Percentiles rank a stretch among this genome's conserved stretches.
phyloP scores from a whole-genome alignment of 768 basidiomycete genomes.

The Epithele typhae region DNA sequence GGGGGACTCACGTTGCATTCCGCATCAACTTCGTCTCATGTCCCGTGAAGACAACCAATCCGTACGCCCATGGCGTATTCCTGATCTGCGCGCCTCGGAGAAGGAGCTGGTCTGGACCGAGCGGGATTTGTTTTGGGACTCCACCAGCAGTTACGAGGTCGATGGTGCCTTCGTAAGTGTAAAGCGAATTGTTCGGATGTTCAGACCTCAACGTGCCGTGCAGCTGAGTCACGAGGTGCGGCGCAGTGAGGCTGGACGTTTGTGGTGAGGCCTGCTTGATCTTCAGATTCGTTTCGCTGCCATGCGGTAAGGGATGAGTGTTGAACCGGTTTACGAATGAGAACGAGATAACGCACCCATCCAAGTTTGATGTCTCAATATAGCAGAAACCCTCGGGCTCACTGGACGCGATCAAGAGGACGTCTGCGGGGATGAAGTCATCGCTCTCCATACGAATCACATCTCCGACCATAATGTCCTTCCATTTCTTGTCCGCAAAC shows the following conservation, averaged over 20 bases:
- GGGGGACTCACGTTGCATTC: slow-evolving; percentile 85
- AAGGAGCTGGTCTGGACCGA: slow-evolving; percentile 93
- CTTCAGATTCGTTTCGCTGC: slow-evolving; percentile 95
- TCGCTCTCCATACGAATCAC: slow-evolving; percentile 87
- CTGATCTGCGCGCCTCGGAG: slow-evolving; percentile 92
- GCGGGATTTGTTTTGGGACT: slow-evolving; percentile 74
- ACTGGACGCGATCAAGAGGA: slow-evolving; percentile 80
- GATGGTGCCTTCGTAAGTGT: slow-evolving; percentile 88
- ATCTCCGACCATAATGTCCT: slow-evolving; percentile 87
- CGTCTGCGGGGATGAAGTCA: slow-evolving; percentile 94
- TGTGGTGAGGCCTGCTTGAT: slow-evolving; percentile 93
- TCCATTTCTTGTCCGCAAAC: slow-evolving; percentile 81
- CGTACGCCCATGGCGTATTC: slow-evolving; percentile 97
- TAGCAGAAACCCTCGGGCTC: slow-evolving; percentile 98
- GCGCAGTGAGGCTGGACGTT: slow-evolving; percentile 74
- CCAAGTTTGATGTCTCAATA: slow-evolving; percentile 95
- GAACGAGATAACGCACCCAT: slow-evolving; percentile 58
- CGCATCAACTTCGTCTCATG: slow-evolving; percentile 99
- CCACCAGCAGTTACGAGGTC: slow-evolving; percentile 56
- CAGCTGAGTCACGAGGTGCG: slow-evolving; percentile 65
- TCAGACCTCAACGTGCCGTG: slow-evolving; percentile 88
- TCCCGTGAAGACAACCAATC: slow-evolving; percentile 89
- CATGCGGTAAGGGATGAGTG: not conserved
- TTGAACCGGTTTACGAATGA: not conserved
- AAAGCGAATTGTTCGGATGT: slow-evolving; percentile 95